Evolutionary conservation across 2,329 filamentous ascomycete genomes (phyloP).

Genomic region (Hymenoscyphus fraxineus): DNA sequence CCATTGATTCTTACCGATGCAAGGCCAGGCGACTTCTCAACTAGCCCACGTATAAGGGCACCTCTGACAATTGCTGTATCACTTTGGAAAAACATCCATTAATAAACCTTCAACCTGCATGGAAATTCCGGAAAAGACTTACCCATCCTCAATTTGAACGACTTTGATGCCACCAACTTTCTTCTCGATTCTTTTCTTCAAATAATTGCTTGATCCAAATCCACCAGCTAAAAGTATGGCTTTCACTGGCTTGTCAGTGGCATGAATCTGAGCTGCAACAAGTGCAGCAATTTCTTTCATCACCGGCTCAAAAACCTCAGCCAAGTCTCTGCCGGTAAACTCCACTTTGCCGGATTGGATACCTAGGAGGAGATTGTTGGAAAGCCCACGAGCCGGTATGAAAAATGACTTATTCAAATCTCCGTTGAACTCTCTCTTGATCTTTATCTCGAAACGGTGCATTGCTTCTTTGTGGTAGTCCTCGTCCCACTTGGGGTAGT

Average conservation of each 20-base stretch:
- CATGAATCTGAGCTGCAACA: constrained; percentile 43
- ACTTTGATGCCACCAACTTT: neutral
- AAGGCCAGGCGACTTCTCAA: neutral
- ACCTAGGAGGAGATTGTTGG: constrained; percentile 38
- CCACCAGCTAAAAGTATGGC: constrained; percentile 26
- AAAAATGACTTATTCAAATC: constrained; percentile 35
- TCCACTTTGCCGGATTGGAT: constrained; percentile 55
- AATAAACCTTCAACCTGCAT: neutral
- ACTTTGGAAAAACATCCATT: neutral
- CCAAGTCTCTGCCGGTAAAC: constrained; percentile 40
- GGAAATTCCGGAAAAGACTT: neutral
- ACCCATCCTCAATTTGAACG: neutral
- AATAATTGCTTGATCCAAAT: constrained; percentile 21
- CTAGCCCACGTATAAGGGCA: constrained; percentile 4
- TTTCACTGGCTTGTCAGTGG: constrained; percentile 40
- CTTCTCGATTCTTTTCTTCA: constrained; percentile 12
- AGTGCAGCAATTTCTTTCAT: constrained; percentile 41
- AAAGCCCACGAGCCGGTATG: constrained; percentile 34
- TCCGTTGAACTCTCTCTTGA: constrained; percentile 14
- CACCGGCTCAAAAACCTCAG: constrained; percentile 44
- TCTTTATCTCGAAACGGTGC: constrained; percentile 21
- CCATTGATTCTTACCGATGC: neutral
- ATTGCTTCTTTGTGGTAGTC: constrained; percentile 20
- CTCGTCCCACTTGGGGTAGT: constrained; percentile 13
- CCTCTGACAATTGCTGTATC: constrained; percentile 10